Base-by-base conservation (phyloP, 73 alveolate species). In the Paramecium sexaurelia region DNA sequence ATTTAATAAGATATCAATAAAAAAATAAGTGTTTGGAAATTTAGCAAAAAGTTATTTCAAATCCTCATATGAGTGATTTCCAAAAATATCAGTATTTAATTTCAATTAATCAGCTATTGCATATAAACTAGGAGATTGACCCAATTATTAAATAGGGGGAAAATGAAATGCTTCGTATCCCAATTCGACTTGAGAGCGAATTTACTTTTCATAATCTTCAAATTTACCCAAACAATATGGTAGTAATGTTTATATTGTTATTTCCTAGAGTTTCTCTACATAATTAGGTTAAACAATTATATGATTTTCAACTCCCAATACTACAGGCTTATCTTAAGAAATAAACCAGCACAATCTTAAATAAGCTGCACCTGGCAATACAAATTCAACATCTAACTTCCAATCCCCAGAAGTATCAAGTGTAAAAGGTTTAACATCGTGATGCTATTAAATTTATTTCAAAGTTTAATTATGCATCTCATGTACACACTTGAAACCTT, bases 1-100 rank as follows among this genome's bases (percentile, higher is more conserved):
- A 95, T 97, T 98, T 15, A 98, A 92, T 39, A 98, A 98, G 20
- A 98, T 96, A 91, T 98, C 99, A 26, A 98, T 96, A 55, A 98
- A 69, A 40, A 89, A 83, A 17, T 41, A 47, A 10, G 55, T 41
- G 13, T 88, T 85, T 47, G 94, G 95, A 85, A 93, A 84, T 68
- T 75, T 35, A 19, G 67, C 91, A 43, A 82, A 78, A 22, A 85
- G 91, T 69, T 84, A 56, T 43, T 84, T 95, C 95, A 92, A 86
- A 92, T 41, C 95, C 13, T 69, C 95, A 73, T 67, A 71, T 3
- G 85, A 56, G 15, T 88, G 55, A 73, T 89, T 67, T 36, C 93
- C 93, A 95, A 95, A 96, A 40, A 96, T 92, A n/a, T 92, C 94
- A 55, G 91, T 55, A 87, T 96, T 96, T 10, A 95, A 55, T 75